Evolutionary conservation across 1,284 basidiomycete genomes (phyloP).

Genomic region (Austroboletus novae-zelandiae): DNA sequence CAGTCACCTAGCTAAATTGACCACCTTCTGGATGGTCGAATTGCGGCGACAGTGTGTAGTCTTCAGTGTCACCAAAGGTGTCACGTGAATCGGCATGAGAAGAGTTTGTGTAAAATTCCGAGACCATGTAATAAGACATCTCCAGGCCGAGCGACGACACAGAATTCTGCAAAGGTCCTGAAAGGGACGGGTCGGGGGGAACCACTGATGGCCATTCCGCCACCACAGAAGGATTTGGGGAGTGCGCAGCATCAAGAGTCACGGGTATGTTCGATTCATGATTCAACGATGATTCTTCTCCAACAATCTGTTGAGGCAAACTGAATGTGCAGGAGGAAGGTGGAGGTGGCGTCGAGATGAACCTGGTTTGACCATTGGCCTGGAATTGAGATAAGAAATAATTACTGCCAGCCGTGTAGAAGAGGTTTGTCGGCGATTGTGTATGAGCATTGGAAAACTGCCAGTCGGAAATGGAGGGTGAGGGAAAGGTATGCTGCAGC

Average conservation of each 20-base stretch:
- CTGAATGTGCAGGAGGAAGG: background rate
- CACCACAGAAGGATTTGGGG: slow-evolving; percentile 1
- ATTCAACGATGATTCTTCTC: background rate
- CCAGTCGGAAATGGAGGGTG: slow-evolving; percentile 5
- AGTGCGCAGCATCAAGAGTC: background rate
- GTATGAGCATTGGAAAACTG: slow-evolving; percentile 2
- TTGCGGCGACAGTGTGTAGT: background rate
- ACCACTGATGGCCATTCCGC: slow-evolving; percentile 3
- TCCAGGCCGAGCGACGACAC: background rate
- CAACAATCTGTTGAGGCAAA: slow-evolving; percentile 1
- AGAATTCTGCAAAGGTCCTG: background rate
- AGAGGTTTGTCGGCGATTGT: slow-evolving; percentile 2
- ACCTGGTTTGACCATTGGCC: slow-evolving; percentile 1
- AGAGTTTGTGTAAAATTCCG: slow-evolving; percentile 6
- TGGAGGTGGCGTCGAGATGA: background rate
- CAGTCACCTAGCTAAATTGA: slow-evolving; percentile 1
- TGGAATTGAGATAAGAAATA: slow-evolving; percentile 2
- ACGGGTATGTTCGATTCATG: background rate
- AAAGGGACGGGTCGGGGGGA: background rate
- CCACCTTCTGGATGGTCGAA: slow-evolving; percentile 2
- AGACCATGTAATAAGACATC: background rate
- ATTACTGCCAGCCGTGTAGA: background rate
- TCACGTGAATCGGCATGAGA: background rate
- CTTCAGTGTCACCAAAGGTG: slow-evolving; percentile 3
- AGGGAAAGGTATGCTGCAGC: background rate